These are phyloP conservation scores for Venturia carpophila DNA, from an alignment of 2,329 filamentous ascomycete genomes.

Conservation along the genomic window DNA sequence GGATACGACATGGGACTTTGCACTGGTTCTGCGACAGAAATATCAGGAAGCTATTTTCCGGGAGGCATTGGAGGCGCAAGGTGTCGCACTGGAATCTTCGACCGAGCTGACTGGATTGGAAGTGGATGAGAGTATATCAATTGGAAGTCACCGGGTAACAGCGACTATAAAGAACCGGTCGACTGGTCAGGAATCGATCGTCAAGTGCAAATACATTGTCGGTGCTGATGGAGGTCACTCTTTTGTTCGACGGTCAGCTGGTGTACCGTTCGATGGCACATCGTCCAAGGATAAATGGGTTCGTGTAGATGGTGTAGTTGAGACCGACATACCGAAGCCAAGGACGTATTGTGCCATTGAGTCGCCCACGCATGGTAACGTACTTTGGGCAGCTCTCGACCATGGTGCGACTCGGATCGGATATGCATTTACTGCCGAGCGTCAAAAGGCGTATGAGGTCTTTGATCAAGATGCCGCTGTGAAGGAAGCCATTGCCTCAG, in stretches of 20 bases:
- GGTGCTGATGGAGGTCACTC: conserved; percentile 47
- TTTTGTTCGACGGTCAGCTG: conserved; percentile 40
- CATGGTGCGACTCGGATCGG: conserved; percentile 48
- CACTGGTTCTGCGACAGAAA: conserved; percentile 48
- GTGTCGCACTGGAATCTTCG: conserved; percentile 31
- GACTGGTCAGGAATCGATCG: conserved; percentile 25
- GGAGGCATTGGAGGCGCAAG: conserved; percentile 31
- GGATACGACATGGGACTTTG: conserved; percentile 46
- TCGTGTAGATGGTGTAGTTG: conserved; percentile 44
- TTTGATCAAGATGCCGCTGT: conserved; percentile 33
- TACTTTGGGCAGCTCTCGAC: conserved; percentile 48
- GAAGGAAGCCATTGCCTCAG: conserved; percentile 33
- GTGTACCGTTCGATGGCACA: conserved; percentile 44
- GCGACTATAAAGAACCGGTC: conserved; percentile 27
- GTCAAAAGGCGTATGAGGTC: conserved; percentile 30
- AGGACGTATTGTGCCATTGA: conserved; percentile 41
- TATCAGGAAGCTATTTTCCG: conserved; percentile 49
- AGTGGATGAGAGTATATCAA: conserved; percentile 30
- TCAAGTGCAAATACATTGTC: conserved; percentile 42
- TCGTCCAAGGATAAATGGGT: conserved; percentile 47
- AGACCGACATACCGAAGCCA: conserved; percentile 43
- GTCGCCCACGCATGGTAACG: conserved; percentile 46
- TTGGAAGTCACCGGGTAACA: conserved; percentile 25
- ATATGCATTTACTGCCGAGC: conserved; percentile 42
- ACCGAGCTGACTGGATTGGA: conserved; percentile 34